Percentiles rank a stretch among this genome's conserved stretches.
These are phyloP conservation scores for Dendrothele bispora DNA, from an alignment of 768 basidiomycete genomes.

Conservation along the genomic window DNA sequence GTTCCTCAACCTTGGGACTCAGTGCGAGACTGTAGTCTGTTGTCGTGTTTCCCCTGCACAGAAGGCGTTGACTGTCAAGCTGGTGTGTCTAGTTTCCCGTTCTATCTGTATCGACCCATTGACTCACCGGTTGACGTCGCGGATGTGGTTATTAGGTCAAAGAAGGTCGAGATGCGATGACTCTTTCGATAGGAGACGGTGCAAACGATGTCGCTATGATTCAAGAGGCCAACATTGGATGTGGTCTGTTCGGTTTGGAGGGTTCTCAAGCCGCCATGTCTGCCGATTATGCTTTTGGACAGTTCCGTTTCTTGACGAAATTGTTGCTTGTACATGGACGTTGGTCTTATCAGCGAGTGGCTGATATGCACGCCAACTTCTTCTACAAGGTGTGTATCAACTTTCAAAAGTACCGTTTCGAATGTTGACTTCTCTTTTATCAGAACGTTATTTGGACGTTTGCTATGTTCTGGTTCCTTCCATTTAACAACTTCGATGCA, in stretches of 20 bases:
- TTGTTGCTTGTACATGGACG: slow-evolving; percentile 91
- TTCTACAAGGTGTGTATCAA: slow-evolving; percentile 90
- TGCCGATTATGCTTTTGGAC: slow-evolving; percentile 97
- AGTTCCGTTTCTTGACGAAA: slow-evolving; percentile 92
- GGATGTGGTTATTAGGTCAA: slow-evolving; percentile 66
- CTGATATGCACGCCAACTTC: slow-evolving; percentile 97
- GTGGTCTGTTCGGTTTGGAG: slow-evolving; percentile 90
- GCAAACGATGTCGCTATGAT: slow-evolving; percentile 99
- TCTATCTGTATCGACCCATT: slow-evolving; percentile 5
- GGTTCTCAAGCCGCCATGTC: slow-evolving; percentile 99
- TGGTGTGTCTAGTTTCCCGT: slow-evolving; percentile 48
- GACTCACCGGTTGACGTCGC: neutral
- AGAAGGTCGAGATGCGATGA: slow-evolving; percentile 95
- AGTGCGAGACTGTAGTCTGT: slow-evolving; percentile 97
- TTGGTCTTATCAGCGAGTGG: slow-evolving; percentile 95
- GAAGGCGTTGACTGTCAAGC: slow-evolving; percentile 94
- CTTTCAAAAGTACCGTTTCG: neutral
- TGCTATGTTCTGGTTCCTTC: slow-evolving; percentile 91
- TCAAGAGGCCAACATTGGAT: slow-evolving; percentile 97
- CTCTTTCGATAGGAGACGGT: slow-evolving; percentile 93
- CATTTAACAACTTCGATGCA: slow-evolving; percentile 90
- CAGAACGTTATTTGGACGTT: slow-evolving; percentile 93
- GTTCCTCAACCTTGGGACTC: slow-evolving; percentile 90
- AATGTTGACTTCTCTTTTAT: slow-evolving; percentile 11
- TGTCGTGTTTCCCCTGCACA: slow-evolving; percentile 97